phyloP scores from a whole-genome alignment of 2,329 filamentous ascomycete species.

The Orbilia oligospora region DNA sequence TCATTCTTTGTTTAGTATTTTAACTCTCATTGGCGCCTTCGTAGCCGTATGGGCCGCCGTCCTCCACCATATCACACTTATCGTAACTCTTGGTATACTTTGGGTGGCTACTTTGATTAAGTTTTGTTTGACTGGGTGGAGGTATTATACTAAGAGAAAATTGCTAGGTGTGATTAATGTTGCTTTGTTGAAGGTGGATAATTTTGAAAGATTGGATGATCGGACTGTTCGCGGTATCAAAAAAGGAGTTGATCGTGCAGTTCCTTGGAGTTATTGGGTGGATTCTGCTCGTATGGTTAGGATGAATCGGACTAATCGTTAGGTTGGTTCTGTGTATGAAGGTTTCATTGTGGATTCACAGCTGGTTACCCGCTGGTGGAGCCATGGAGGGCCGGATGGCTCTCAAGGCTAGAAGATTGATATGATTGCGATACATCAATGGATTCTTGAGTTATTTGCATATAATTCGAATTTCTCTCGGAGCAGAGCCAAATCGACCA shows the following conservation, averaged over 20 bases:
- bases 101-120: constrained; percentile 19
- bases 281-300: not conserved
- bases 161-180: constrained; percentile 19
- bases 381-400: too few species aligned
- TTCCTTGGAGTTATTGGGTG: constrained; percentile 31
- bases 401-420: too few species aligned
- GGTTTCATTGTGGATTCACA: not conserved
- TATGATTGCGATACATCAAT: too few species aligned
- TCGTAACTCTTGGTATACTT: constrained; percentile 6
- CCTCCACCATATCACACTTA: not conserved
- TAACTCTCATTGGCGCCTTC: constrained; percentile 6
- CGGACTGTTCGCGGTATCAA: constrained; percentile 8
- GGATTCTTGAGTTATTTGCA: too few species aligned
- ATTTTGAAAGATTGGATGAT: constrained; percentile 35
- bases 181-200: constrained; percentile 22
- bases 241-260: not conserved
- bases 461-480: too few species aligned
- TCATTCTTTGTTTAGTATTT: not conserved
- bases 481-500: too few species aligned
- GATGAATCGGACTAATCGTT: not conserved
- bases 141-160: constrained; percentile 10
- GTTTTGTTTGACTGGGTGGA: not conserved
- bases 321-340: not conserved
- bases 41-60: not conserved
- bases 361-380: too few species aligned